These are phyloP conservation scores for Coffea humblotiana DNA, from an alignment of 305 asterid species.

Conservation along the genomic window DNA sequence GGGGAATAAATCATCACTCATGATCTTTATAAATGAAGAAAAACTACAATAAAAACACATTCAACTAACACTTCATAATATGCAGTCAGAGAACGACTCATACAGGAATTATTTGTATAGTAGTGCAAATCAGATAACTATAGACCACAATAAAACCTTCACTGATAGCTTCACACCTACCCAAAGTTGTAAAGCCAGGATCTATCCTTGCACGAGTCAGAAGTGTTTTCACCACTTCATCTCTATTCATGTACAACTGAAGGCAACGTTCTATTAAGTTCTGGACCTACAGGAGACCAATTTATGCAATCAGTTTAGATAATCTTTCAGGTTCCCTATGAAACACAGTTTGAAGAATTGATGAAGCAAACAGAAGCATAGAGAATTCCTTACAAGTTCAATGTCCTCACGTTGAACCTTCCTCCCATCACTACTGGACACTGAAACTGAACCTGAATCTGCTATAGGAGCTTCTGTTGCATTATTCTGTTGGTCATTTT, in stretches of 20 bases:
- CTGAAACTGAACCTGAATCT: conserved; percentile 84
- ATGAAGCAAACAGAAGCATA: conserved; percentile 5
- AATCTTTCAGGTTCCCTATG: no score
- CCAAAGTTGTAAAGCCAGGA: conserved; percentile 97
- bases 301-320: neutral
- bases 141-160: neutral
- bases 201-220: conserved; percentile 93
- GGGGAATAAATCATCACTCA: neutral
- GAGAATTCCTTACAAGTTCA: conserved; percentile 62
- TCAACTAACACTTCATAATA: neutral
- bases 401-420: conserved; percentile 94
- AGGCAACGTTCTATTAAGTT: conserved; percentile 86
- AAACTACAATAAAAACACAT: neutral
- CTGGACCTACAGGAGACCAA: conserved; percentile 62
- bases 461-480: conserved; percentile 64
- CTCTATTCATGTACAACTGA: conserved; percentile 88
- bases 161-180: conserved; percentile 36
- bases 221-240: conserved; percentile 92
- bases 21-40: neutral
- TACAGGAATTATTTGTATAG: neutral
- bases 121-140: neutral
- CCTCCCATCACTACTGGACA: conserved; percentile 70
- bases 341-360: neutral
- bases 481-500: conserved; percentile 55
- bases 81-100: neutral